These are phyloP conservation scores for Hansenula lynferdii DNA, from an alignment of 1,139 yeast genomes.

Conservation along the genomic window DNA sequence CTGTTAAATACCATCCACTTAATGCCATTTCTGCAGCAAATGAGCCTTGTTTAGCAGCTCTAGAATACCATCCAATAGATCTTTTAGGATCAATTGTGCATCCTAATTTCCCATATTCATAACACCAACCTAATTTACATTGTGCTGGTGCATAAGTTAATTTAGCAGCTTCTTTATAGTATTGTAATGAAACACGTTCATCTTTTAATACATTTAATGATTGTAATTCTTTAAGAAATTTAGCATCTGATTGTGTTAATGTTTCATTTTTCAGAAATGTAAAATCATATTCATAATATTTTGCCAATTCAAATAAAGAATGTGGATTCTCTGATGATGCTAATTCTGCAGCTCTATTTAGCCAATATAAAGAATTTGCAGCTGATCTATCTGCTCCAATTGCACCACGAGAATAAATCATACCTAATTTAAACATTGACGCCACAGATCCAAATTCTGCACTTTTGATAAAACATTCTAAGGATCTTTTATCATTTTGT, in stretches of 20 bases:
- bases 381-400: conserved; percentile 38
- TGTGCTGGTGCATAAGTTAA: conserved; percentile 77
- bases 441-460: conserved; percentile 52
- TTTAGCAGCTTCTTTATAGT: conserved; percentile 72
- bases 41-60: conserved; percentile 70
- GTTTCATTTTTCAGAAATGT: conserved; percentile 35
- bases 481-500: conserved; percentile 39
- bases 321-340: conserved; percentile 44
- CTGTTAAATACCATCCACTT: conserved; percentile 89
- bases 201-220: conserved; percentile 28
- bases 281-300: conserved; percentile 63
- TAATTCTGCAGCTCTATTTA: conserved; percentile 45
- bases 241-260: conserved; percentile 21
- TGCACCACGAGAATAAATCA: conserved; percentile 51
- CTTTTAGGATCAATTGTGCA: conserved; percentile 63
- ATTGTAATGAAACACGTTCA: conserved; percentile 57
- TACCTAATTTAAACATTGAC: conserved; percentile 65
- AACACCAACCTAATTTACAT: conserved; percentile 79
- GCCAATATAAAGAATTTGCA: conserved; percentile 48
- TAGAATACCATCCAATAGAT: conserved; percentile 86
- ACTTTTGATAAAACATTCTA: conserved; percentile 50
- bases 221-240: conserved; percentile 27
- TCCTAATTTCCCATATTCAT: conserved; percentile 79
- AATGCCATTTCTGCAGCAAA: conserved; percentile 87
- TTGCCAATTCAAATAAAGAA: conserved; percentile 63